Conservation (phyloP, 108 stramenopile species). For the Pseudonitzschia multiseries region DNA sequence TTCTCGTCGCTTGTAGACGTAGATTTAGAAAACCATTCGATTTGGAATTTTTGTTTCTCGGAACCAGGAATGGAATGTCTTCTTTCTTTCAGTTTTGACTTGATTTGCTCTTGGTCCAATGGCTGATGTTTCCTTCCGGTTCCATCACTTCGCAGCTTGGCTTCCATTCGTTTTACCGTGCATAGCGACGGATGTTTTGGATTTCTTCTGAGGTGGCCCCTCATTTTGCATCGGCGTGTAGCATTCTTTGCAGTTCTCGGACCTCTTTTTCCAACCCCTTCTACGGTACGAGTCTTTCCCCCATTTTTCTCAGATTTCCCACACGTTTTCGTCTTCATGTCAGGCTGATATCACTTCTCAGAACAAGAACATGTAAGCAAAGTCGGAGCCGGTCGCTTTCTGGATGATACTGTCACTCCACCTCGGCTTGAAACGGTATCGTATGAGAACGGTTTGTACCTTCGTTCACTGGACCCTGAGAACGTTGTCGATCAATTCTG, state of each 20-base stretch:
- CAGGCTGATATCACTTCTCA: too few species aligned
- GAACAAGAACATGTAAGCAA: too few species aligned
- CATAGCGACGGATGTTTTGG: background rate
- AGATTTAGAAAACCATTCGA: slow-evolving; percentile 1
- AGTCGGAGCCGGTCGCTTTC: too few species aligned
- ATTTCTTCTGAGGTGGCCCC: background rate
- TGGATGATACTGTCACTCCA: too few species aligned
- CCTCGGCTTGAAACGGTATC: too few species aligned
- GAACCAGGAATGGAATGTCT: background rate
- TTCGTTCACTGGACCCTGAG: too few species aligned
- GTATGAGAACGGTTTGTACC: too few species aligned
- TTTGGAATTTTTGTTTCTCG: background rate
- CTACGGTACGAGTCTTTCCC: background rate
- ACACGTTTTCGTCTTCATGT: background rate
- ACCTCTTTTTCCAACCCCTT: background rate
- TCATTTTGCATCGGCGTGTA: background rate
- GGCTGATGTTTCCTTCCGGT: background rate
- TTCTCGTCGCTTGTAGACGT: slow-evolving; percentile 1
- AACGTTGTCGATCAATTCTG: too few species aligned
- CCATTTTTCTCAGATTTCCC: background rate
- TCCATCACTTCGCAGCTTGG: background rate
- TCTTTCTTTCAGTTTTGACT: slow-evolving; percentile 6
- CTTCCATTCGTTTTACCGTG: background rate
- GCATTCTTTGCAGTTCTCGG: background rate
- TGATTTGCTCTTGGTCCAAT: slow-evolving; percentile 1